Evolutionary conservation across 441 rosid species (phyloP).

Genomic region (Arabidopsis hybrid): DNA sequence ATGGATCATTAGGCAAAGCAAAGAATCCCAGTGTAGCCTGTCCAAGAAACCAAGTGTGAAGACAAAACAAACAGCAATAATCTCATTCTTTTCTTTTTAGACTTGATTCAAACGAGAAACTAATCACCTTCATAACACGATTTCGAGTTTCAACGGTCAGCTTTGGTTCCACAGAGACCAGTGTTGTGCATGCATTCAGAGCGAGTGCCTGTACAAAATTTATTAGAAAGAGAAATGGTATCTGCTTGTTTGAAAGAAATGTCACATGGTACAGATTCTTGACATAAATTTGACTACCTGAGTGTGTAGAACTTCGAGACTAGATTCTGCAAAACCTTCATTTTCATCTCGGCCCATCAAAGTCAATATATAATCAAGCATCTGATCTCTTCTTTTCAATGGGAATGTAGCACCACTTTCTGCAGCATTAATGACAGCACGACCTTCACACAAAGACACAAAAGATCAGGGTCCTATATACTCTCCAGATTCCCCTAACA

Average conservation of each 20-base stretch:
- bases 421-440: slow-evolving; percentile 94
- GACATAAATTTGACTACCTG: slow-evolving; percentile 63
- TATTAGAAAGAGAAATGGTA: slow-evolving; percentile 42
- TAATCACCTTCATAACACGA: slow-evolving; percentile 88
- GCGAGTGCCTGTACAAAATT: slow-evolving; percentile 82
- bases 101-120: slow-evolving; percentile 25
- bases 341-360: slow-evolving; percentile 95
- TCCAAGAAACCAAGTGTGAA: slow-evolving; percentile 35
- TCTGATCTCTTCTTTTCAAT: slow-evolving; percentile 81
- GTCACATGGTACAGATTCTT: slow-evolving; percentile 19
- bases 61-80: background rate
- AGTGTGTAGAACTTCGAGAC: slow-evolving; percentile 88
- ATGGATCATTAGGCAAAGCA: slow-evolving; percentile 92
- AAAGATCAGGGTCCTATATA: slow-evolving; percentile 31
- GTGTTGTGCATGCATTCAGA: slow-evolving; percentile 94
- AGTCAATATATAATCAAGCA: slow-evolving; percentile 94
- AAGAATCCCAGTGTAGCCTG: slow-evolving; percentile 99
- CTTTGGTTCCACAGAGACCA: slow-evolving; percentile 99
- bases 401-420: slow-evolving; percentile 94
- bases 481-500: slow-evolving; percentile 29
- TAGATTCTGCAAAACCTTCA: slow-evolving; percentile 87
- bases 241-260: slow-evolving; percentile 22
- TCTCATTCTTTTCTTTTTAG: slow-evolving; percentile 1
- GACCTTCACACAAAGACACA: slow-evolving; percentile 62
- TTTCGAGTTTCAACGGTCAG: slow-evolving; percentile 94